These are phyloP conservation scores for Ogataea minuta DNA, from an alignment of 805 yeast genomes.

Conservation along the genomic window DNA sequence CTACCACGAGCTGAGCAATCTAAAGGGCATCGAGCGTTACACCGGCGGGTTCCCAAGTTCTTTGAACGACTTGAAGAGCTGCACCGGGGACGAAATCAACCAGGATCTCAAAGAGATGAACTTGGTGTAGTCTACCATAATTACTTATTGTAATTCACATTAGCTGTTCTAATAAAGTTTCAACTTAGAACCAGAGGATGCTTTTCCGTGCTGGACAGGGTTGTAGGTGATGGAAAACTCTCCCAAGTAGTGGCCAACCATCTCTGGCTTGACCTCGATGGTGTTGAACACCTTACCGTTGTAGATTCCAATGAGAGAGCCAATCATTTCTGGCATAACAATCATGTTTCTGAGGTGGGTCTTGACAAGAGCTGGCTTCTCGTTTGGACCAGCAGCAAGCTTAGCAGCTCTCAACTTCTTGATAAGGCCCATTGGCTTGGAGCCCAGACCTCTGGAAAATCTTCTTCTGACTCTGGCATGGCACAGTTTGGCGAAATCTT, in stretches of 20 bases:
- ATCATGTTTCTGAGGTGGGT: slow-evolving; percentile 99
- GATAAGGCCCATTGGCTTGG: slow-evolving; percentile 93
- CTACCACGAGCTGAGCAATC: slow-evolving; percentile 65
- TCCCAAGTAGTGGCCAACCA: slow-evolving; percentile 99
- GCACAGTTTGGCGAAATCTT: slow-evolving; percentile 95
- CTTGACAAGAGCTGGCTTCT: slow-evolving; percentile 97
- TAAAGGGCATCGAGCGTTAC: slow-evolving; percentile 63
- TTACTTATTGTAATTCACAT: slow-evolving; percentile 14
- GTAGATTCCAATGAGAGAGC: slow-evolving; percentile 98
- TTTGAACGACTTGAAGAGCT: slow-evolving; percentile 58
- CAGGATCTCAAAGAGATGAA: slow-evolving; percentile 60
- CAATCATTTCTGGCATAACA: slow-evolving; percentile 99
- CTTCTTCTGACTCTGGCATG: slow-evolving; percentile 99
- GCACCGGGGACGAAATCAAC: slow-evolving; percentile 67
- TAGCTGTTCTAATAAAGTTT: slow-evolving; percentile 33
- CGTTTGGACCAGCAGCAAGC: slow-evolving; percentile 83
- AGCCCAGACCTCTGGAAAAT: slow-evolving; percentile 95
- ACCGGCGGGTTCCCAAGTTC: slow-evolving; percentile 78
- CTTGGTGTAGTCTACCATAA: slow-evolving; percentile 43
- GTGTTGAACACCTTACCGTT: slow-evolving; percentile 99
- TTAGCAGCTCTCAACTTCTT: slow-evolving; percentile 98
- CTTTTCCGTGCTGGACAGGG: slow-evolving; percentile 97
- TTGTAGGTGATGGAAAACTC: slow-evolving; percentile 99
- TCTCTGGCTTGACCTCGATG: slow-evolving; percentile 98
- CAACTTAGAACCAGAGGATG: slow-evolving; percentile 38